A percentile compares a stretch with the other conserved stretches of the same genome.
Evolutionary conservation across 2,329 filamentous ascomycete genomes (phyloP).

Genomic region (Raffaelea albimanens): DNA sequence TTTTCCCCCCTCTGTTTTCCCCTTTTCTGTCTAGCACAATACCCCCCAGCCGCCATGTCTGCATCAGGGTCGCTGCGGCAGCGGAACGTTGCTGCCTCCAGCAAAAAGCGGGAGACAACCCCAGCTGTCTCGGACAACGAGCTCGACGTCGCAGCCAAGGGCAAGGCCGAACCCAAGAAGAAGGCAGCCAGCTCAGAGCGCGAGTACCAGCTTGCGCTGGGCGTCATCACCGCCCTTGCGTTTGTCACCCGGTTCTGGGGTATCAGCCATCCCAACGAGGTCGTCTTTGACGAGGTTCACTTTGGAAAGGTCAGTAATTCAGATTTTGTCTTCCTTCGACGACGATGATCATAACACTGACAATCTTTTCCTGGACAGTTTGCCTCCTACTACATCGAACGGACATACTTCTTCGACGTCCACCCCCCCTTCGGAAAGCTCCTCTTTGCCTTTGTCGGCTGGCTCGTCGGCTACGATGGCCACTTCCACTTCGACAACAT

Average conservation of each 20-base stretch:
- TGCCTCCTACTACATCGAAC: slow-evolving; percentile 77
- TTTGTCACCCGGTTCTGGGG: slow-evolving; percentile 94
- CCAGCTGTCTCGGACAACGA: slow-evolving; percentile 32
- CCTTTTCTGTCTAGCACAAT: too few relatives aligned
- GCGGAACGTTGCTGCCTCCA: slow-evolving; percentile 36
- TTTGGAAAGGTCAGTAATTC: slow-evolving; percentile 92
- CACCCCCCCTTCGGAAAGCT: slow-evolving; percentile 98
- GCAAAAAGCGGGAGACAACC: slow-evolving; percentile 44
- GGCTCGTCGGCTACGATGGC: slow-evolving; percentile 94
- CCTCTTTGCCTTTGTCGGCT: slow-evolving; percentile 91
- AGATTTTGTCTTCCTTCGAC: background rate
- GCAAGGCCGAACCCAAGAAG: slow-evolving; percentile 24
- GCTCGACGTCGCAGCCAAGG: slow-evolving; percentile 39
- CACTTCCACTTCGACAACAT: slow-evolving; percentile 99
- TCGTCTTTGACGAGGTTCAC: slow-evolving; percentile 98
- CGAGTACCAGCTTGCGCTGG: slow-evolving; percentile 75
- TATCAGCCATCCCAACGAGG: slow-evolving; percentile 89
- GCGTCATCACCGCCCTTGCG: slow-evolving; percentile 69
- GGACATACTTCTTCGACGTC: slow-evolving; percentile 99
- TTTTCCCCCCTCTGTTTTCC: too few relatives aligned
- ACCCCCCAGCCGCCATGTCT: slow-evolving; percentile 26
- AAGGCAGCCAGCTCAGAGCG: slow-evolving; percentile 48
- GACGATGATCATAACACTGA: too few relatives aligned
- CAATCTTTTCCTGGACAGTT: slow-evolving; percentile 42
- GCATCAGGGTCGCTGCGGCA: slow-evolving; percentile 51